A percentile compares a stretch with the other conserved stretches of the same genome.
phyloP scores from a whole-genome alignment of 805 yeast genomes.

The Lipomyces japonicus region DNA sequence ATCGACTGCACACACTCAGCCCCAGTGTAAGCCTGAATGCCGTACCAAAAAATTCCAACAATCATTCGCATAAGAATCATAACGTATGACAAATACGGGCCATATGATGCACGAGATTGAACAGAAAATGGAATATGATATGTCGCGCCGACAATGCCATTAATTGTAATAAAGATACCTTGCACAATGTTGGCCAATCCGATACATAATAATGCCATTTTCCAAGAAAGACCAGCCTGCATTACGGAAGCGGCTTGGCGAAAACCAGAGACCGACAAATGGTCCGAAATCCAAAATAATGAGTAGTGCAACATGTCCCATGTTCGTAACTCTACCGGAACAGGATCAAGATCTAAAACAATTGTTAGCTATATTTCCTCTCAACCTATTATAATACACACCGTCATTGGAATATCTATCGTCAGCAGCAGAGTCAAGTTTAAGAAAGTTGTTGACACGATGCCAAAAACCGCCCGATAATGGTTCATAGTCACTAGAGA shows the following conservation, averaged over 20 bases:
- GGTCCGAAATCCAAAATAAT: conserved; percentile 30
- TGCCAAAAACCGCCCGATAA: conserved; percentile 17
- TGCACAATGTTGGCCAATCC: conserved; percentile 45
- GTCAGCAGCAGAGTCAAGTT: conserved; percentile 20
- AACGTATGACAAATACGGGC: conserved; percentile 82
- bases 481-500: no score
- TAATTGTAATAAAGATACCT: conserved; percentile 42
- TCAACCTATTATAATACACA: not conserved
- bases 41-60: conserved; percentile 84
- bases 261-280: conserved; percentile 43
- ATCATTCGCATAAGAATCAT: conserved; percentile 74
- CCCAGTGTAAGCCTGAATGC: conserved; percentile 82
- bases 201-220: conserved; percentile 45
- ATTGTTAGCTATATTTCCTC: not conserved
- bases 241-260: conserved; percentile 44
- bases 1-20: conserved; percentile 77
- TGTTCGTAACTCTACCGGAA: conserved; percentile 19
- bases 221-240: conserved; percentile 45
- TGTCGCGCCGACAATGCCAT: conserved; percentile 49
- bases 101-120: conserved; percentile 73
- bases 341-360: conserved; percentile 27
- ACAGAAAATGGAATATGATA: conserved; percentile 65
- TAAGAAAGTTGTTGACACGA: conserved; percentile 12
- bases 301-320: conserved; percentile 32
- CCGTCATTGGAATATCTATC: conserved; percentile 25